Evolutionary conservation across 1,284 basidiomycete genomes (phyloP).

Genomic region (Caloboletus firmus): DNA sequence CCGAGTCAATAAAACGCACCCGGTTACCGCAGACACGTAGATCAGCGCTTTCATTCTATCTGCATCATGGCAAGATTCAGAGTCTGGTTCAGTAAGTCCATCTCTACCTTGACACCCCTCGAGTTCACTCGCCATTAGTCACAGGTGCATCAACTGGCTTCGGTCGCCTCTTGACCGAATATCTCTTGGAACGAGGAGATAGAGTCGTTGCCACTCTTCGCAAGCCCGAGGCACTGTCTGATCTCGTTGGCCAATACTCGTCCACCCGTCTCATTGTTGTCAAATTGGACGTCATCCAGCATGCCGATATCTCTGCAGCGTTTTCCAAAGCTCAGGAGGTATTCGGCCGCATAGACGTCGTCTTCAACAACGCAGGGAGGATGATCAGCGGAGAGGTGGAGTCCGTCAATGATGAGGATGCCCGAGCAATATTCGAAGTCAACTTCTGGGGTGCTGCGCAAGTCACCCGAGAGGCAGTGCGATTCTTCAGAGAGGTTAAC

Average conservation of each 20-base stretch:
- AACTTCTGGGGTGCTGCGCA: constrained; percentile 39
- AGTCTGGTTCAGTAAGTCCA: constrained; percentile 21
- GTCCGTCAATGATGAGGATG: constrained; percentile 22
- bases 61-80: neutral
- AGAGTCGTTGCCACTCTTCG: constrained; percentile 40
- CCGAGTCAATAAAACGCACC: neutral
- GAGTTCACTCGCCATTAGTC: constrained; percentile 15
- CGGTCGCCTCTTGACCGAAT: constrained; percentile 18
- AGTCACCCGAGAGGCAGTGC: constrained; percentile 36
- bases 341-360: constrained; percentile 44
- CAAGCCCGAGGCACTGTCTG: constrained; percentile 27
- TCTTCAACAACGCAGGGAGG: constrained; percentile 38
- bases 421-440: constrained; percentile 34
- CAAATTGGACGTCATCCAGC: constrained; percentile 41
- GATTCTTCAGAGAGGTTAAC: constrained; percentile 41
- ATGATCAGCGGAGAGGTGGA: constrained; percentile 25
- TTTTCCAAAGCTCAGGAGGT: constrained; percentile 35
- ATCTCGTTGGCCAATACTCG: constrained; percentile 29
- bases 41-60: neutral
- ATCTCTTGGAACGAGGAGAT: constrained; percentile 33
- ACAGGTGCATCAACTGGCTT: constrained; percentile 30
- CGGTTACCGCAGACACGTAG: neutral
- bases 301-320: constrained; percentile 28
- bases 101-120: too few species aligned
- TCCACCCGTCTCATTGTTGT: constrained; percentile 36